Evolutionary conservation across 140 eudicot genomes (phyloP).

Genomic region (Senecio squalidus): DNA sequence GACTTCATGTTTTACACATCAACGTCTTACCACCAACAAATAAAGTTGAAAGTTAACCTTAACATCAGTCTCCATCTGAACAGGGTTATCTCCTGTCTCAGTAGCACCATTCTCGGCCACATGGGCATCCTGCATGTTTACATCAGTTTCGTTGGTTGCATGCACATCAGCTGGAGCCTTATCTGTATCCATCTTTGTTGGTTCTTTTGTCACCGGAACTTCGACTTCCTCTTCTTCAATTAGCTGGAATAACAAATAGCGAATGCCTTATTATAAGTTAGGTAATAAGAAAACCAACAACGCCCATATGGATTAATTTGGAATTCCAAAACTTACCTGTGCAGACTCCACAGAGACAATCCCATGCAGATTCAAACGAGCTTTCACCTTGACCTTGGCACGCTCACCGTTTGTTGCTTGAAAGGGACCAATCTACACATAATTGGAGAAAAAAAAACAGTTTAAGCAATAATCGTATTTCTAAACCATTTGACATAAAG

Average conservation of each 20-base stretch:
- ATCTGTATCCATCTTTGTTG: slow-evolving; percentile 72
- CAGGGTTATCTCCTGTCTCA: slow-evolving; percentile 48
- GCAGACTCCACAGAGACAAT: slow-evolving; percentile 87
- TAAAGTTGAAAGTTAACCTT: too few species aligned
- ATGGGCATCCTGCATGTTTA: slow-evolving; percentile 77
- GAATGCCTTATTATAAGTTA: background rate
- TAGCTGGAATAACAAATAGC: slow-evolving; percentile 36
- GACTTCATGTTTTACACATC: too few species aligned
- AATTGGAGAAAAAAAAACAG: background rate
- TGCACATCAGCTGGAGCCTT: slow-evolving; percentile 48
- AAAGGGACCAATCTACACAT: slow-evolving; percentile 80
- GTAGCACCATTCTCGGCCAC: slow-evolving; percentile 71
- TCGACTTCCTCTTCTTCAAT: slow-evolving; percentile 90
- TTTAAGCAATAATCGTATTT: background rate
- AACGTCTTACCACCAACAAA: too few species aligned
- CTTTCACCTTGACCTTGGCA: slow-evolving; percentile 76
- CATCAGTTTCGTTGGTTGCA: slow-evolving; percentile 56
- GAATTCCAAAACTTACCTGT: slow-evolving; percentile 37
- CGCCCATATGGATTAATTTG: background rate
- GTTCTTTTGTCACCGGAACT: slow-evolving; percentile 69
- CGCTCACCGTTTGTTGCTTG: slow-evolving; percentile 67
- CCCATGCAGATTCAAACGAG: slow-evolving; percentile 76
- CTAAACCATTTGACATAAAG: background rate
- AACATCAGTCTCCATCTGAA: slow-evolving; percentile 76
- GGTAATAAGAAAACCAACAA: background rate